Evolutionary conservation across 2,329 filamentous ascomycete species (phyloP), one percentile per base, ranked within the genome.

Genomic region (Trichoderma sp.): DNA sequence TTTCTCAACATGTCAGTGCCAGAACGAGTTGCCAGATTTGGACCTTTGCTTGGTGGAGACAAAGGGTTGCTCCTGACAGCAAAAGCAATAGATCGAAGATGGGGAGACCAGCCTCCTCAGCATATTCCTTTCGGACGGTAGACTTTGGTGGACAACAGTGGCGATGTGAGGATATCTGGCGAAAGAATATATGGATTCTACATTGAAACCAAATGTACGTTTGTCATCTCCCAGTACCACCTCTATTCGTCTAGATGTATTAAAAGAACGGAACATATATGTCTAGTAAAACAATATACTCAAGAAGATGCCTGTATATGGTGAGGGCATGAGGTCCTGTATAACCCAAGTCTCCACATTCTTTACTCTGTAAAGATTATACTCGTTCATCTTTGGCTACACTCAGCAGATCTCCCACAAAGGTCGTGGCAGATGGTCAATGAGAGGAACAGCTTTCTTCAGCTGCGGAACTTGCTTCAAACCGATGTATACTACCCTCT

Each of bases 401-500:
- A 12, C n/a, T 84, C 74, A 87, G 75, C 86, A 88, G 62, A 90
- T 79, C 76, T 90, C 88, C 89, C 90, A 92, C 75, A 92, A 78
- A 6, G 90, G 90, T 32, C 86, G 84, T 3, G 90, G 90, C 58
- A 92, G 78, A 69, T 85, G 82, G 17, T 78, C 71, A 73, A 71
- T 75, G 74, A 66, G 74, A 73, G 73, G 73, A 36, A 13, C 5
- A 9, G 34, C 26, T 3, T 73, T 72, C 75, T 68, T 62, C 4
- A 73, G 75, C 28, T 77, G 76, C 71, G 78, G 80, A 39, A 80
- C 74, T 74, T 88, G 86, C 78, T 88, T 89, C 73, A 95, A 84
- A 4, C 92, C 93, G 26, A 98, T 91, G 77, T 97, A 97, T 8
- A 96, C 94, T 73, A 96, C 92, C 66, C 93, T 88, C 67, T 91